Conservation (phyloP, 306 rosid genomes). For the Echinosophora koreensis region DNA sequence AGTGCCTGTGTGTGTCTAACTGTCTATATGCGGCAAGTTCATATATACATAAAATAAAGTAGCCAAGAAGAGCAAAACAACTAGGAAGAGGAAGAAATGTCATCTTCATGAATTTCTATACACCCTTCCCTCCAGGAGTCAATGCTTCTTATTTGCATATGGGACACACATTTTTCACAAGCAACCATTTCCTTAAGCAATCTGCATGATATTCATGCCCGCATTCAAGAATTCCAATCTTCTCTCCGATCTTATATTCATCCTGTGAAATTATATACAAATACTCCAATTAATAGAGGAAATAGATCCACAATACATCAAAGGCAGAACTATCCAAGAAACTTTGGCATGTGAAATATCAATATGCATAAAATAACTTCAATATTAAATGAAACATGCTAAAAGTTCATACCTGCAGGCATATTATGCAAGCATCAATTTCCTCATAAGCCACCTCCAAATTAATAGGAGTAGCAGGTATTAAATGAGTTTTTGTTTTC, state of each 20-base stretch:
- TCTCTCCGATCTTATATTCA: slow-evolving; percentile 70
- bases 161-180: slow-evolving; percentile 89
- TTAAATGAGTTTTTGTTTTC: slow-evolving; percentile 57
- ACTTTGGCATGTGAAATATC: not conserved
- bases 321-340: slow-evolving; percentile 15
- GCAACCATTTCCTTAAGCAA: slow-evolving; percentile 87
- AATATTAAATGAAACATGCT: not conserved
- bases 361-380: not conserved
- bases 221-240: slow-evolving; percentile 76
- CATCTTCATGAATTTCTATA: slow-evolving; percentile 46
- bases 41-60: slow-evolving; percentile 61
- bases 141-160: slow-evolving; percentile 96
- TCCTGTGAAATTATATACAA: slow-evolving; percentile 61
- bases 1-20: slow-evolving; percentile 48
- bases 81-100: slow-evolving; percentile 37
- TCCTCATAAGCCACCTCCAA: slow-evolving; percentile 56
- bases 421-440: slow-evolving; percentile 64
- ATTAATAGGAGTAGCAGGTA: slow-evolving; percentile 53
- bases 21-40: slow-evolving; percentile 62
- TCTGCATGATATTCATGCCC: slow-evolving; percentile 87
- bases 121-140: slow-evolving; percentile 52
- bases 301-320: not conserved
- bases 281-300: slow-evolving; percentile 11
- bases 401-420: slow-evolving; percentile 66
- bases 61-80: slow-evolving; percentile 36